Percentiles rank a stretch among this genome's conserved stretches.
phyloP scores from a whole-genome alignment of 1,284 basidiomycete species.

The Stereum hirsutum region DNA sequence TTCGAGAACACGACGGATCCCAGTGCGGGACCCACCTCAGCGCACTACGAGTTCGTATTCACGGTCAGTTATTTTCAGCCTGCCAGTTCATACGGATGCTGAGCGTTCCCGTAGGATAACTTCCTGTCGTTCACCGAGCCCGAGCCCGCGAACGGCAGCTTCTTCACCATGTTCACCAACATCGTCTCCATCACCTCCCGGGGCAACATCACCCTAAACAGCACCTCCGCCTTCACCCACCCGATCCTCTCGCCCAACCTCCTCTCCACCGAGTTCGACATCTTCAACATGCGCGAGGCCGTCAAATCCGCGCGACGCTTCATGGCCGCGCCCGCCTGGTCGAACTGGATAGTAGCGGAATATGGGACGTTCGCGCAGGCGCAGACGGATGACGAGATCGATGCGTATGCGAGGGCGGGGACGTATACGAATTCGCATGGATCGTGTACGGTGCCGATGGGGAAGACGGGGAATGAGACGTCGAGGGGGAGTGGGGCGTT shows the following conservation, averaged over 20 bases:
- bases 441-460: too few relatives aligned
- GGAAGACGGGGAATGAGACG: too few relatives aligned
- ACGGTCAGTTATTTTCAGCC: neutral
- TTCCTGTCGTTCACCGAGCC: constrained; percentile 7
- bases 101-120: constrained; percentile 9
- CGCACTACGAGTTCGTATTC: neutral
- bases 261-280: constrained; percentile 21
- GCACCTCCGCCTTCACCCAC: too few relatives aligned
- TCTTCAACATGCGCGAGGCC: constrained; percentile 10
- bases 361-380: too few relatives aligned
- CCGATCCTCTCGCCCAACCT: constrained; percentile 37
- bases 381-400: too few relatives aligned
- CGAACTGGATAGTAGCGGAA: too few relatives aligned
- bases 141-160: constrained; percentile 13
- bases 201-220: too few relatives aligned
- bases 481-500: too few relatives aligned
- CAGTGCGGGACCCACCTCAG: constrained; percentile 20
- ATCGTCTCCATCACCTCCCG: too few relatives aligned
- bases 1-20: constrained; percentile 23
- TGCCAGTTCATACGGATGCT: constrained; percentile 3
- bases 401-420: too few relatives aligned
- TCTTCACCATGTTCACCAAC: constrained; percentile 12
- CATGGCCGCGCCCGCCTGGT: too few relatives aligned
- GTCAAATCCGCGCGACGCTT: constrained; percentile 15
- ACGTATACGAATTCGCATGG: too few relatives aligned